Evolutionary conservation across 176 grass and related monocot genomes (phyloP).

Genomic region (sorghum (Sorghum bicolor)): DNA sequence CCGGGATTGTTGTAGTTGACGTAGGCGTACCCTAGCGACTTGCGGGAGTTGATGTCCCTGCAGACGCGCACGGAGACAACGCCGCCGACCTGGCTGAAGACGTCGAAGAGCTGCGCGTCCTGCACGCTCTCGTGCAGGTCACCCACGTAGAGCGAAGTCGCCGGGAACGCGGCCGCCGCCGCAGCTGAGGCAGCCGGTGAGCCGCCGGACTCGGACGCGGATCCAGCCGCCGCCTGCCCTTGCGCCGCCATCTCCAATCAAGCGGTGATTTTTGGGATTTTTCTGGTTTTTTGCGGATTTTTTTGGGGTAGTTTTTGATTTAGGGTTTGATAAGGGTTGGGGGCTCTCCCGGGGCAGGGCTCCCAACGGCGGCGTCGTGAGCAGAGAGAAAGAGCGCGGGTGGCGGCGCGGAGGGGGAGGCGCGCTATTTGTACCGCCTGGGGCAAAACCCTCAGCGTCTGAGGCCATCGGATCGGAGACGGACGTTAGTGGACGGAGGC

Average conservation of each 20-base stretch:
- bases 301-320: slow-evolving; percentile 49
- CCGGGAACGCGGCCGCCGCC: slow-evolving; percentile 36
- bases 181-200: slow-evolving; percentile 5
- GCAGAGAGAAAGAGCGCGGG: neutral
- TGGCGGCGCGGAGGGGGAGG: neutral
- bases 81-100: slow-evolving; percentile 83
- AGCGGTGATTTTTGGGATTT: slow-evolving; percentile 2
- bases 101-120: slow-evolving; percentile 85
- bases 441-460: slow-evolving; percentile 28
- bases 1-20: slow-evolving; percentile 85
- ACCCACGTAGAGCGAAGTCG: slow-evolving; percentile 90
- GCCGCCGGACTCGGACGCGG: slow-evolving; percentile 30
- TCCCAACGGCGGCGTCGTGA: slow-evolving; percentile 45
- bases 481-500: neutral
- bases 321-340: slow-evolving; percentile 64
- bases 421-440: slow-evolving; percentile 28
- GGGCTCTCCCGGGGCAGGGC: slow-evolving; percentile 11
- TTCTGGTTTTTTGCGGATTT: slow-evolving; percentile 44
- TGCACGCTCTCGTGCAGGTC: slow-evolving; percentile 80
- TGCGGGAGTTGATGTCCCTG: slow-evolving; percentile 71
- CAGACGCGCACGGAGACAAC: slow-evolving; percentile 95
- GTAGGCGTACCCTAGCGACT: slow-evolving; percentile 92
- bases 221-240: slow-evolving; percentile 26
- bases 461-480: neutral
- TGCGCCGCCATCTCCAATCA: slow-evolving; percentile 33